Conservation (phyloP, 176 grass and related monocot species). For the Cocos nucifera region DNA sequence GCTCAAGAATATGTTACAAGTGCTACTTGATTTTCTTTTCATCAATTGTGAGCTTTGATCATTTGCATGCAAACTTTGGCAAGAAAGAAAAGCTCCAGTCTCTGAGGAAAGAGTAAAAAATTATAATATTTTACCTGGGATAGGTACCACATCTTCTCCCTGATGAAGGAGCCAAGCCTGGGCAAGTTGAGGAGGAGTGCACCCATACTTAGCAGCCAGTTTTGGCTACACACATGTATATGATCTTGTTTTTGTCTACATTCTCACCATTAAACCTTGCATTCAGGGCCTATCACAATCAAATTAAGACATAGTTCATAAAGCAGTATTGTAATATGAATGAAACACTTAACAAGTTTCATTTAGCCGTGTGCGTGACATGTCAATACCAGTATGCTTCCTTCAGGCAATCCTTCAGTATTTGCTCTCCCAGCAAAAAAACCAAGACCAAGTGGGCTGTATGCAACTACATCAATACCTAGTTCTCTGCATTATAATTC, state of each 20-base stretch:
- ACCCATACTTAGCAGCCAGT: constrained; percentile 6
- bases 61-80: too few species aligned
- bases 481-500: constrained; percentile 41
- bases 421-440: constrained; percentile 75
- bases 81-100: neutral
- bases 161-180: constrained; percentile 20
- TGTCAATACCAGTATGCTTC: constrained; percentile 41
- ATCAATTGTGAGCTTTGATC: too few species aligned
- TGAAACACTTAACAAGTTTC: too few species aligned
- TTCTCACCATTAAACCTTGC: constrained; percentile 17
- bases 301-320: neutral
- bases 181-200: constrained; percentile 15
- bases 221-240: neutral
- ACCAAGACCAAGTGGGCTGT: constrained; percentile 67
- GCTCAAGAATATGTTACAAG: too few species aligned
- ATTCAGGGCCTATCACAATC: constrained; percentile 1
- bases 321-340: too few species aligned
- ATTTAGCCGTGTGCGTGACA: too few species aligned
- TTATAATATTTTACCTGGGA: constrained; percentile 5
- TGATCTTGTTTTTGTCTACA: constrained; percentile 10
- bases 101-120: neutral
- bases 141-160: constrained; percentile 13
- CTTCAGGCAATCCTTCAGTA: constrained; percentile 38
- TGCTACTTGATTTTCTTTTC: too few species aligned
- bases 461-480: constrained; percentile 69